Evolutionary conservation across 805 yeast genomes (phyloP), one percentile per base, ranked within the genome.

Genomic region (Myxozyma neglecta): DNA sequence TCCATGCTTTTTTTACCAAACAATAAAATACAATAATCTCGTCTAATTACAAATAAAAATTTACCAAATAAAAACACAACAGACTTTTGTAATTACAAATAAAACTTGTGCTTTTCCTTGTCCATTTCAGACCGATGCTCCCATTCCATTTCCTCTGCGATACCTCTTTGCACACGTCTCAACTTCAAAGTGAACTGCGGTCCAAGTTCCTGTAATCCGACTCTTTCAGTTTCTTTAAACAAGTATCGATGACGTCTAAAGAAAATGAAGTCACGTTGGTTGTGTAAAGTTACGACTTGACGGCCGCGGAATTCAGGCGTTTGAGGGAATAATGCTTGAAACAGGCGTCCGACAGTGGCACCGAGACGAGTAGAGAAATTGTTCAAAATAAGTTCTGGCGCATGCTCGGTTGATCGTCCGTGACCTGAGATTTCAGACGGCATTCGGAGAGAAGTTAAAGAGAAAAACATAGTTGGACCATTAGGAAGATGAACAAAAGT

Each of bases 111-210:
- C 85, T 92, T 93, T 74, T 93, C 97, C 71, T 88, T 87, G 75
- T 94, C 98, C 98, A 94, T 92, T 67, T 89, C 96, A 3, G 97
- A 87, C 69, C 90, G 84, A 77, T 91, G 96, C 75, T 94, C 97
- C 97, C 98, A 93, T 71, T 90, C 97, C 34, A 89, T 81, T 71
- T 93, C 98, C 68, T 90, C 96, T 71, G 86, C 86, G 70, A 94
- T 82, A 56, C 98, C 99, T 76, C 85, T 88, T 75, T 93, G 98
- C 61, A 94, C 79, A 71, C 98, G 82, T 75, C 97, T 84, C 68
- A 94, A 77, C 72, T 88, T 87, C 73, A 94, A 76, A 0, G 99
- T 94, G 75, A 94, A 94, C 75, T 92, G 97, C 0, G 99, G 99
- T 0, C 99, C 99, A 48, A 94, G 78, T 72, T 94, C 99, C 72